Evolutionary conservation across 148 eudicot genomes (phyloP).

Genomic region (Chenopodium suecicum): DNA sequence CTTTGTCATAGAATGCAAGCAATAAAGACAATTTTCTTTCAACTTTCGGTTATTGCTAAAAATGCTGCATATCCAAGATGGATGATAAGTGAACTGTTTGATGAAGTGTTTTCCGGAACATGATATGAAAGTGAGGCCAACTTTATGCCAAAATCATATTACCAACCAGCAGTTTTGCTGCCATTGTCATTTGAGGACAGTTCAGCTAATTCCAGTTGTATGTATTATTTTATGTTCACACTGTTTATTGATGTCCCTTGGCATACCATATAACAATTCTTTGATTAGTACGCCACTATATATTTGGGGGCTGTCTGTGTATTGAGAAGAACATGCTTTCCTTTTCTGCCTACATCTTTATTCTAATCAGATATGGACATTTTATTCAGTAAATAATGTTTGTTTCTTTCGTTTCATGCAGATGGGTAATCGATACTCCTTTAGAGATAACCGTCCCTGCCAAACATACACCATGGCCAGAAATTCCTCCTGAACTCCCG

Average conservation of each 20-base stretch:
- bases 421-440: conserved; percentile 91
- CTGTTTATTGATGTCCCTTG: not conserved
- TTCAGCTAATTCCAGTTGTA: not conserved
- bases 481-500: conserved; percentile 73
- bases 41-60: not conserved
- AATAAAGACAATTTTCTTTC: not conserved
- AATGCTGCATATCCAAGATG: not conserved
- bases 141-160: too few relatives aligned
- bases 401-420: conserved; percentile 38
- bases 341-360: not conserved
- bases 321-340: too few relatives aligned
- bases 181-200: not conserved
- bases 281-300: not conserved
- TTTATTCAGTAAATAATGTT: conserved; percentile 7
- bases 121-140: not conserved
- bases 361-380: not conserved
- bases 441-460: conserved; percentile 92
- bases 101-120: not conserved
- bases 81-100: not conserved
- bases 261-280: not conserved
- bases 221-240: not conserved
- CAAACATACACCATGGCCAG: conserved; percentile 97
- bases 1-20: not conserved
- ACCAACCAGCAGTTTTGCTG: not conserved
- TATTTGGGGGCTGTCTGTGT: not conserved